Conservation (phyloP, 108 stramenopile species). For the Seminavis robusta region DNA sequence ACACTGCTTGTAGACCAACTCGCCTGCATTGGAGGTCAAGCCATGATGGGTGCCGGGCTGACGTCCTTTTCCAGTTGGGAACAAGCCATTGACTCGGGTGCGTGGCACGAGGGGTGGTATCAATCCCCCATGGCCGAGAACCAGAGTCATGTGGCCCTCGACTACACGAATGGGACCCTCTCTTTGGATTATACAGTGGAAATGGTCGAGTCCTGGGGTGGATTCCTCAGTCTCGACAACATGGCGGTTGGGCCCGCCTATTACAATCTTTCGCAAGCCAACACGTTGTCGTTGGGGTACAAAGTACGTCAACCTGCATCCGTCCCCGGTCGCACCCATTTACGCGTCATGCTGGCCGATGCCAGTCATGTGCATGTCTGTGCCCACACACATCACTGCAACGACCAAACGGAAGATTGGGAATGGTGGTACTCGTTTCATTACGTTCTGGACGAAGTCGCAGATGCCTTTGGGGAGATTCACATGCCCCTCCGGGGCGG, state of each 20-base stretch:
- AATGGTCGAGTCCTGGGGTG: slow-evolving; percentile 18
- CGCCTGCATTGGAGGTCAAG: too few species aligned
- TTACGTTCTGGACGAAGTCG: slow-evolving; percentile 6
- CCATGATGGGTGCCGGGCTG: too few species aligned
- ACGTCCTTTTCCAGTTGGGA: too few species aligned
- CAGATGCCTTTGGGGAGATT: neutral
- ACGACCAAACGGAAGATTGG: neutral
- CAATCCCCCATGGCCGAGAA: neutral
- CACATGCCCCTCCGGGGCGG: slow-evolving; percentile 5
- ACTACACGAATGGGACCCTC: neutral
- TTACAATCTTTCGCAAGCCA: slow-evolving; percentile 18
- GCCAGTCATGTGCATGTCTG: too few species aligned
- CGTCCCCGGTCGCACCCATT: neutral
- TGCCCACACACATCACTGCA: too few species aligned
- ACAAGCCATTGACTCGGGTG: too few species aligned
- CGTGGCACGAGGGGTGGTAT: neutral
- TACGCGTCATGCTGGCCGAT: slow-evolving; percentile 16
- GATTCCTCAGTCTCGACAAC: slow-evolving; percentile 4
- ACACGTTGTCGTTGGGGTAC: slow-evolving; percentile 2
- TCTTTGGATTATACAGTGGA: slow-evolving; percentile 11
- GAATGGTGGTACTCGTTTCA: slow-evolving; percentile 19
- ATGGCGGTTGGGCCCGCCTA: neutral
- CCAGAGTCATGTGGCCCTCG: neutral
- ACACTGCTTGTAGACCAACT: too few species aligned
- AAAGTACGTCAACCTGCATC: neutral